These are phyloP conservation scores for Stereum hirsutum DNA, from an alignment of 1,284 basidiomycete genomes.

Conservation along the genomic window DNA sequence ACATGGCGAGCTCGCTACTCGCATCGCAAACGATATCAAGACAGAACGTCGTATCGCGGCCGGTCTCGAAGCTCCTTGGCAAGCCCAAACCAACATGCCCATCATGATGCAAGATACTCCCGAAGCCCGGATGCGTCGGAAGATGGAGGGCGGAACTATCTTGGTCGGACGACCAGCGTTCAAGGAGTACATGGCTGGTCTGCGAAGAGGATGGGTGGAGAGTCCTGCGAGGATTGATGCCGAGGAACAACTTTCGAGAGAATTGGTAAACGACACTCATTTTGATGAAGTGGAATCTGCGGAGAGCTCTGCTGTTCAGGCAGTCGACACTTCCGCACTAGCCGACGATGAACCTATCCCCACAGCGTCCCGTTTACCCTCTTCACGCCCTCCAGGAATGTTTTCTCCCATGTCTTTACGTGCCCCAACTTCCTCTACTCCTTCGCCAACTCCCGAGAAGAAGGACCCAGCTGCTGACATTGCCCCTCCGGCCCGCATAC, in stretches of 20 bases:
- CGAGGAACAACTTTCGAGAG: conserved; percentile 68
- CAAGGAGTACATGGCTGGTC: conserved; percentile 90
- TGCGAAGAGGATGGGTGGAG: conserved; percentile 82
- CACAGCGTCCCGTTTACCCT: conserved; percentile 28
- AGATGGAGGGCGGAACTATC: conserved; percentile 77
- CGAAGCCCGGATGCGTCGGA: conserved; percentile 47
- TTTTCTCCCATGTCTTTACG: conserved; percentile 28
- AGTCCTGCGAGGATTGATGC: conserved; percentile 60
- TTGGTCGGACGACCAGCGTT: conserved; percentile 87
- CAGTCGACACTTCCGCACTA: conserved; percentile 4
- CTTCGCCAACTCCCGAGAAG: conserved; percentile 7
- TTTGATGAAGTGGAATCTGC: conserved; percentile 62
- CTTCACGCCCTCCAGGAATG: conserved; percentile 26
- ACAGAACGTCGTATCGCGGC: conserved; percentile 50
- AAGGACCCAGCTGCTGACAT: conserved; percentile 16
- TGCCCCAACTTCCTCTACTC: conserved; percentile 1
- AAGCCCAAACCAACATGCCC: conserved; percentile 30
- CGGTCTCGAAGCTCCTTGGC: conserved; percentile 54
- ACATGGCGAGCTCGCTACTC: conserved; percentile 76
- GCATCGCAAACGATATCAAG: conserved; percentile 67
- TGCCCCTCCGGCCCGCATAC: conserved; percentile 50
- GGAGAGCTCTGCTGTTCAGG: conserved; percentile 15
- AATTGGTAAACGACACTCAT: conserved; percentile 62
- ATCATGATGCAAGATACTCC: conserved; percentile 53
- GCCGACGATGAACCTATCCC: conserved; percentile 29